These are phyloP conservation scores for Acanthamoeba castellanii DNA, from an alignment of 208 protist genomes.

Conservation along the genomic window DNA sequence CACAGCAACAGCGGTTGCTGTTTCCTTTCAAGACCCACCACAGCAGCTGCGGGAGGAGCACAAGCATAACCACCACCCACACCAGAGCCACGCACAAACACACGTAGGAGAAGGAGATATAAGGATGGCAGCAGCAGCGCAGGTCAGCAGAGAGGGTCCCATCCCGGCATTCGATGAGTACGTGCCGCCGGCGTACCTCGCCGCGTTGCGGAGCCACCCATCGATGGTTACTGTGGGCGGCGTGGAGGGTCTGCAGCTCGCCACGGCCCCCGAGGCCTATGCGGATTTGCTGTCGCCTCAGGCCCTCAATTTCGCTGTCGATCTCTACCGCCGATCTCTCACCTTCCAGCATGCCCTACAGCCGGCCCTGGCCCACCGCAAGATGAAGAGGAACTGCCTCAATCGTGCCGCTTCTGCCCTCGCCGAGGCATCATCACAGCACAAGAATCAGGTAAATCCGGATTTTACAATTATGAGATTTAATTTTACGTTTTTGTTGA, in stretches of 20 bases:
- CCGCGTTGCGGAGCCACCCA: background rate
- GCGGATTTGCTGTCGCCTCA: slow-evolving; percentile 17
- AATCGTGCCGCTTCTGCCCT: background rate
- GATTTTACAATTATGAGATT: background rate
- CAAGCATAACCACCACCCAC: background rate
- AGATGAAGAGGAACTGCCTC: slow-evolving; percentile 59
- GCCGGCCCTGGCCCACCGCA: slow-evolving; percentile 14
- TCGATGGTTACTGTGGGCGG: background rate
- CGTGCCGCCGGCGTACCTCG: slow-evolving; percentile 29
- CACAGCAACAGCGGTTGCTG: background rate
- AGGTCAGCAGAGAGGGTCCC: background rate
- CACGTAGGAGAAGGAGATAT: background rate
- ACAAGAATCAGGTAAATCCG: background rate
- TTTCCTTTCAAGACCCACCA: too few species aligned
- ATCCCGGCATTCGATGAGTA: slow-evolving; percentile 66
- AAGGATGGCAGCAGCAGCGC: background rate
- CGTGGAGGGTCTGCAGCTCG: slow-evolving; percentile 38
- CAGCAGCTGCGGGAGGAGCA: too few species aligned
- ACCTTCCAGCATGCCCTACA: background rate
- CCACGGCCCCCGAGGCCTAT: background rate
- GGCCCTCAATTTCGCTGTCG: slow-evolving; percentile 34
- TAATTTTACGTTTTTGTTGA: background rate
- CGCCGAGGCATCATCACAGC: background rate
- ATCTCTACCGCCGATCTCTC: slow-evolving; percentile 65
- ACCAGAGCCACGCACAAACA: background rate